Evolutionary conservation across 2,329 filamentous ascomycete species (phyloP), one percentile per base, ranked within the genome.

Genomic region (Volutella citrinella): DNA sequence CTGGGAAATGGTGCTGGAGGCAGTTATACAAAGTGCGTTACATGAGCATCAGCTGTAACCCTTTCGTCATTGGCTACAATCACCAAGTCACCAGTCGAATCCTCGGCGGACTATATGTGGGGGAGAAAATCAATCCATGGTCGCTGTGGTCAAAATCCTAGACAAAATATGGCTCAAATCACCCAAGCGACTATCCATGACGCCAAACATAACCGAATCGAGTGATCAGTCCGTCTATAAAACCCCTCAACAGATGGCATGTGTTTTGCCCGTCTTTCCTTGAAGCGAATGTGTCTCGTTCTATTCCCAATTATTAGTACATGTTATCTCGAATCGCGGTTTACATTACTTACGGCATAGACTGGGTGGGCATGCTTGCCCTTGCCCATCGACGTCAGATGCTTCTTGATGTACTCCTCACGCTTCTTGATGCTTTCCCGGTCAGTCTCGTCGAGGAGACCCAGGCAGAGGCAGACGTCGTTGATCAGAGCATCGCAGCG

Each of bases 211-310:
- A 8, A 16, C 17, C 27, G 28, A 26, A 42, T 17, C 30, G 9
- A 32, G 32, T 40, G 32, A 26, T 36, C 31, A 20, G 35, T 32
- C 11, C 22, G 19, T 15, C 36, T 38, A 34, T 47, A 43, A 36
- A 21, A 39, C 17, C 22, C 15, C 33, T 51, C 78, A 95, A 65
- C 90, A 96, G 39, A 94, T 71, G 23, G 79, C 82, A 62, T 95
- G 90, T 3, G 88, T 91, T 77, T 96, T 96, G 35, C 88, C 90
- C 38, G 79, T 78, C 77, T 93, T 90, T 12, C 87, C 90, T 66
- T 95, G 87, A 48, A 97, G 67, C 37, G 84, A 91, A 64, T 97
- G 91, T 50, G 78, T 78, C 68, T 95, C 89, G 44, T 83, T 78
- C 65, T 82, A 61, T 43, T 32, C 2, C 1, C 0, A 14, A 29